Conservation (phyloP, 2,329 filamentous ascomycete genomes). For the Aspergillus pseudonomiae region DNA sequence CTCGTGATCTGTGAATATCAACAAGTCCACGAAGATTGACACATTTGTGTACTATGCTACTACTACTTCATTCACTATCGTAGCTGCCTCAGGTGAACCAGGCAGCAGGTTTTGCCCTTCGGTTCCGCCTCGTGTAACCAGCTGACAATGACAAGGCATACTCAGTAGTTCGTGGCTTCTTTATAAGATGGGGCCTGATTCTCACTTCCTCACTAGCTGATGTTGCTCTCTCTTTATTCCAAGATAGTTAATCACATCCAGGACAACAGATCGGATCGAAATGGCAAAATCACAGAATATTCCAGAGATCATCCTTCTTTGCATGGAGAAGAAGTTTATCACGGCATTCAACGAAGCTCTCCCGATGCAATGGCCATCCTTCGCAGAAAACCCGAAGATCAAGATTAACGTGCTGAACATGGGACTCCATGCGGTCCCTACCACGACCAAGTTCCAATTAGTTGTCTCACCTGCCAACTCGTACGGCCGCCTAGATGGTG, state of each 20-base stretch:
- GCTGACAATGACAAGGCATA: not conserved
- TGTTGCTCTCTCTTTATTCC: not conserved
- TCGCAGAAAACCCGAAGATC: slow-evolving; percentile 36
- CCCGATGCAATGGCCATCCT: slow-evolving; percentile 33
- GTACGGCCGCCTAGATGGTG: slow-evolving; percentile 58
- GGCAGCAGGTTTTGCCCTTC: not conserved
- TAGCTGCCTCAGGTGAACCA: not conserved
- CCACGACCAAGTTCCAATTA: slow-evolving; percentile 47
- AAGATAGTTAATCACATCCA: not conserved
- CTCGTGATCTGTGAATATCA: not conserved
- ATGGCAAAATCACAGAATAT: slow-evolving; percentile 32
- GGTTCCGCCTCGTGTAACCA: not conserved
- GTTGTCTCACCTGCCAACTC: slow-evolving; percentile 60
- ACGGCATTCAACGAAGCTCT: slow-evolving; percentile 46
- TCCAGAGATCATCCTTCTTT: slow-evolving; percentile 48
- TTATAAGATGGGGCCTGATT: not conserved
- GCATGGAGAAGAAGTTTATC: slow-evolving; percentile 43
- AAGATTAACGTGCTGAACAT: slow-evolving; percentile 40
- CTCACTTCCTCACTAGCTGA: not conserved
- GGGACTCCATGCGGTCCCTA: slow-evolving; percentile 43
- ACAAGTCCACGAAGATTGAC: not conserved
- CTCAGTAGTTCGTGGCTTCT: not conserved
- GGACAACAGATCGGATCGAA: not conserved
- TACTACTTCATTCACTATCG: not conserved
- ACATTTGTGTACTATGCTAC: not conserved